These are phyloP conservation scores for Aeminium ludgeri DNA, from an alignment of 495 filamentous ascomycete species.

Conservation along the genomic window DNA sequence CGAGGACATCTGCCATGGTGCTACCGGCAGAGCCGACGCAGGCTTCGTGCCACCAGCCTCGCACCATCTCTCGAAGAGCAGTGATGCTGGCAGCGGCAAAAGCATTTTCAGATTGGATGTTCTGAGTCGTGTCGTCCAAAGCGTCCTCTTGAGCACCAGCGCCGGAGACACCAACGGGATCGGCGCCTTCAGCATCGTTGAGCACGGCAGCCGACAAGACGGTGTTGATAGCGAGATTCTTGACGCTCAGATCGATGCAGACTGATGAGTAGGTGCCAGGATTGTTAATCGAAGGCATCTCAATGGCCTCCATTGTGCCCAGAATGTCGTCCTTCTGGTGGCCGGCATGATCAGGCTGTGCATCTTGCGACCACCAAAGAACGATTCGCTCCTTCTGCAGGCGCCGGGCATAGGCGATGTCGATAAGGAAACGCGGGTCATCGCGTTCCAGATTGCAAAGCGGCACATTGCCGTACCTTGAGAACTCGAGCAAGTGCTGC, in stretches of 20 bases:
- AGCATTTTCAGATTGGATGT: conserved; percentile 74
- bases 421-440: conserved; percentile 85
- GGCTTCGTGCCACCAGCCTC: conserved; percentile 92
- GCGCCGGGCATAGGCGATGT: conserved; percentile 83
- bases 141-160: conserved; percentile 47
- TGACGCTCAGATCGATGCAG: conserved; percentile 86
- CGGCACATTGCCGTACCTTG: conserved; percentile 83
- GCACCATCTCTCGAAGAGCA: conserved; percentile 94
- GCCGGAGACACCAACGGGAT: conserved; percentile 63
- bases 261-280: conserved; percentile 89
- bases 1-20: conserved; percentile 88
- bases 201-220: conserved; percentile 94
- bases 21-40: conserved; percentile 54
- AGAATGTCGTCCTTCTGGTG: conserved; percentile 87
- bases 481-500: conserved; percentile 65
- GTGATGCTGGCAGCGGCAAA: conserved; percentile 81
- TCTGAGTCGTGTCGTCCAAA: conserved; percentile 40
- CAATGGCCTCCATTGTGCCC: conserved; percentile 68
- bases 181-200: conserved; percentile 84
- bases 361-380: conserved; percentile 87
- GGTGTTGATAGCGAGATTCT: conserved; percentile 93
- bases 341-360: conserved; percentile 85
- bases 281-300: conserved; percentile 85
- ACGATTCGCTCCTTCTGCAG: conserved; percentile 86
- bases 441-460: conserved; percentile 90